Evolutionary conservation across 768 basidiomycete genomes (phyloP).

Genomic region (Strobilomyces echinocephalus): DNA sequence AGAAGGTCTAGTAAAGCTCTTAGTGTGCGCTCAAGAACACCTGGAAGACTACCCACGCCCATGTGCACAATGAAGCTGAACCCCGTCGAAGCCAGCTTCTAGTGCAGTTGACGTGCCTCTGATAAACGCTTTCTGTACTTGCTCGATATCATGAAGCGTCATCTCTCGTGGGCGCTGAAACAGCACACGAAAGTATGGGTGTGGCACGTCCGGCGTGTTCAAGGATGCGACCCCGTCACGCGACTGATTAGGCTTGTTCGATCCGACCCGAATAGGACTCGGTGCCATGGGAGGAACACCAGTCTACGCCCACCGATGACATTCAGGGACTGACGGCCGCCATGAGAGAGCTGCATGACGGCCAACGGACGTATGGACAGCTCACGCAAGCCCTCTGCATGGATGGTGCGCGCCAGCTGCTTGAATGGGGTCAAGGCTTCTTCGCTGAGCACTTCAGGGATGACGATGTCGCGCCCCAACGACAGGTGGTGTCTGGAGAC

Average conservation of each 20-base stretch:
- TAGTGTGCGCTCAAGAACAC: not conserved
- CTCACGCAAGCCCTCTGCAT: slow-evolving; percentile 25
- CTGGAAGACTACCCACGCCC: slow-evolving; percentile 56
- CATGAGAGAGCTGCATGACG: slow-evolving; percentile 81
- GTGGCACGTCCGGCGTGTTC: slow-evolving; percentile 8
- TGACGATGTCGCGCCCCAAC: slow-evolving; percentile 67
- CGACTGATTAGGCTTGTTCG: slow-evolving; percentile 12
- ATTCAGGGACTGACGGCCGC: slow-evolving; percentile 77
- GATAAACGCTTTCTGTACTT: slow-evolving; percentile 59
- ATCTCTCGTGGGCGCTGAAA: slow-evolving; percentile 66
- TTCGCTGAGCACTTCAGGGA: slow-evolving; percentile 44
- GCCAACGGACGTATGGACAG: slow-evolving; percentile 36
- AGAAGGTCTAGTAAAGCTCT: slow-evolving; percentile 53
- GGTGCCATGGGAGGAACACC: slow-evolving; percentile 63
- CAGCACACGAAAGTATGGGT: slow-evolving; percentile 35
- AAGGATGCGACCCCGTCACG: slow-evolving; percentile 2
- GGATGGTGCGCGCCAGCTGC: slow-evolving; percentile 48
- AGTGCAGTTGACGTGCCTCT: slow-evolving; percentile 61
- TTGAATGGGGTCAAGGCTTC: slow-evolving; percentile 47
- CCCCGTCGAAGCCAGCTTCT: slow-evolving; percentile 75
- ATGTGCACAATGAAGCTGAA: slow-evolving; percentile 82
- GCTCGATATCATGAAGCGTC: slow-evolving; percentile 54
- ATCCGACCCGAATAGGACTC: slow-evolving; percentile 52
- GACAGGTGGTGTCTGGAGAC: slow-evolving; percentile 58
- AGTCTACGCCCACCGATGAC: slow-evolving; percentile 63